Evolutionary conservation across 192 early-diverging fungal species (phyloP).

Genomic region (Coemansia sp.): DNA sequence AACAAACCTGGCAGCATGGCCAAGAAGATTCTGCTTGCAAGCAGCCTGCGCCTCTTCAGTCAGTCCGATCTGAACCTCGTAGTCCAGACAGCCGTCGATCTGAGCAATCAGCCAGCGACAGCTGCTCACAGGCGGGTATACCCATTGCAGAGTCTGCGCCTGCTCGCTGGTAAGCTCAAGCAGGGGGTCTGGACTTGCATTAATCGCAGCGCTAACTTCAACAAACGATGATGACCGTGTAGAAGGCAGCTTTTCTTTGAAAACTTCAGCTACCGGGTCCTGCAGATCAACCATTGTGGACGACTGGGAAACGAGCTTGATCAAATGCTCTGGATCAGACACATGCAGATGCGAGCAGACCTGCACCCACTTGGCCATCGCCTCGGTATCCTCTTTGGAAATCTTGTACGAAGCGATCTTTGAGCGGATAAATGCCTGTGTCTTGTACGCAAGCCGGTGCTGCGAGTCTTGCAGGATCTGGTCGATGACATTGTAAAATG

Average conservation of each 20-base stretch:
- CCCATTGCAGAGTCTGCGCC: slow-evolving; percentile 25
- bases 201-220: background rate
- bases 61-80: slow-evolving; percentile 32
- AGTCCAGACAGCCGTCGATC: slow-evolving; percentile 45
- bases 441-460: slow-evolving; percentile 83
- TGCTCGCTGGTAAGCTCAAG: slow-evolving; percentile 4
- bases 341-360: slow-evolving; percentile 21
- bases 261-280: background rate
- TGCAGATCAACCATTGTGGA: background rate
- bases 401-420: slow-evolving; percentile 25
- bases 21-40: slow-evolving; percentile 37
- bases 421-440: slow-evolving; percentile 72
- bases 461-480: slow-evolving; percentile 90
- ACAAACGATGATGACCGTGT: slow-evolving; percentile 1
- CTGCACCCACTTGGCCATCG: slow-evolving; percentile 22
- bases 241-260: background rate
- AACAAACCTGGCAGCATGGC: slow-evolving; percentile 27
- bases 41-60: slow-evolving; percentile 35
- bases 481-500: slow-evolving; percentile 69
- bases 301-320: background rate
- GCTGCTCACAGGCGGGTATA: slow-evolving; percentile 33
- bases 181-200: background rate
- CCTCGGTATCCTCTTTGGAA: slow-evolving; percentile 12
- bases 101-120: slow-evolving; percentile 42
- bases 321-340: slow-evolving; percentile 19